Evolutionary conservation across 139 green algal genomes (phyloP).

Genomic region (Chlorella sorokiniana): DNA sequence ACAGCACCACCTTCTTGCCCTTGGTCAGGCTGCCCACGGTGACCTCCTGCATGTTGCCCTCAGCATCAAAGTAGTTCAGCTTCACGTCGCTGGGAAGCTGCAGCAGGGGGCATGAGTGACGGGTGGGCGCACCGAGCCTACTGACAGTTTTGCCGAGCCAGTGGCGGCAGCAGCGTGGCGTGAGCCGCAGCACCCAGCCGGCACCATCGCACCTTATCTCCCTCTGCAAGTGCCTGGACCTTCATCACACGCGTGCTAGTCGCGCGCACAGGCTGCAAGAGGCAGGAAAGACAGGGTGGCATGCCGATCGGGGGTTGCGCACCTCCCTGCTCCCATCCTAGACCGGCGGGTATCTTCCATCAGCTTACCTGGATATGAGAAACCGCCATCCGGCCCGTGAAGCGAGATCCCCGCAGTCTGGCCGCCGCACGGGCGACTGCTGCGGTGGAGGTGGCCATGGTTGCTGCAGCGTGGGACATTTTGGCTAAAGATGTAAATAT

Average conservation of each 20-base stretch:
- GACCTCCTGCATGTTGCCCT: constrained; percentile 91
- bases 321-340: too few relatives aligned
- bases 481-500: too few relatives aligned
- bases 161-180: neutral
- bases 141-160: neutral
- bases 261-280: constrained; percentile 2
- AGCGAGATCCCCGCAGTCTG: constrained; percentile 1
- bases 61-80: constrained; percentile 89
- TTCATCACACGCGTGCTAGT: constrained; percentile 1
- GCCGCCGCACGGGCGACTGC: neutral
- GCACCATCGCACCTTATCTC: constrained; percentile 34
- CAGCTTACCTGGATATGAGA: neutral
- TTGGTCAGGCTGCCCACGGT: constrained; percentile 76
- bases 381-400: constrained; percentile 14
- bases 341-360: too few relatives aligned
- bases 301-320: neutral
- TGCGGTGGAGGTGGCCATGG: neutral
- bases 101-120: neutral
- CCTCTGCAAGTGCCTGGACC: constrained; percentile 32
- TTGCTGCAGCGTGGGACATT: neutral
- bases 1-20: constrained; percentile 94
- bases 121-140: neutral
- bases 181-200: neutral
- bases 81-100: constrained; percentile 66
- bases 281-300: neutral